Evolutionary conservation across 306 rosid genomes (phyloP).

Genomic region (Styphnolobium japonicum): DNA sequence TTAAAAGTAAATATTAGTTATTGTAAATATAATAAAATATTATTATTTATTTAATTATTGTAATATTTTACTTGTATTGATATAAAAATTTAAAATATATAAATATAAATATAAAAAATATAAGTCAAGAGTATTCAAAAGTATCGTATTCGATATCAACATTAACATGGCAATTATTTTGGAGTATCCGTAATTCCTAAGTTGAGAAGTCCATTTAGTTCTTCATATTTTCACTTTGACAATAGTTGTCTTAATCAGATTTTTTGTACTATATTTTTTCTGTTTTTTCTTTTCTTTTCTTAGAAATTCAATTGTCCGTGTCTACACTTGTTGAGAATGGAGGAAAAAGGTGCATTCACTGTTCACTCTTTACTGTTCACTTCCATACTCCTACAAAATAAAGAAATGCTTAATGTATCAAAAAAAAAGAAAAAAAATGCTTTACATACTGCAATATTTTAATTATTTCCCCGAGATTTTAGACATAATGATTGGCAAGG

Average conservation of each 20-base stretch:
- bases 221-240: slow-evolving; percentile 17
- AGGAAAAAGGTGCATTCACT: not conserved
- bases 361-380: slow-evolving; percentile 1
- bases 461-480: not conserved
- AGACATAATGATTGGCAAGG: not conserved
- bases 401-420: too few species aligned
- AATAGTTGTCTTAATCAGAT: slow-evolving; percentile 23
- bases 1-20: too few species aligned
- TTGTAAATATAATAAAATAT: too few species aligned
- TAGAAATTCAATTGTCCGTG: slow-evolving; percentile 20
- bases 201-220: slow-evolving; percentile 17
- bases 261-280: slow-evolving; percentile 4
- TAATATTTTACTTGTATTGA: too few species aligned
- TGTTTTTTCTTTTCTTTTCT: slow-evolving; percentile 22
- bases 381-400: not conserved
- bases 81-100: too few species aligned
- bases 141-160: too few species aligned
- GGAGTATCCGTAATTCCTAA: too few species aligned
- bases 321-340: slow-evolving; percentile 14
- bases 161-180: too few species aligned
- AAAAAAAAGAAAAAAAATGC: not conserved
- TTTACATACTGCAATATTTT: not conserved
- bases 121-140: too few species aligned
- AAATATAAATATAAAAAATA: too few species aligned
- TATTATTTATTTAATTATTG: too few species aligned